A percentile compares a stretch with the other conserved stretches of the same genome.
Conservation (phyloP, 2,329 filamentous ascomycete species). For the Phoma herbarum region DNA sequence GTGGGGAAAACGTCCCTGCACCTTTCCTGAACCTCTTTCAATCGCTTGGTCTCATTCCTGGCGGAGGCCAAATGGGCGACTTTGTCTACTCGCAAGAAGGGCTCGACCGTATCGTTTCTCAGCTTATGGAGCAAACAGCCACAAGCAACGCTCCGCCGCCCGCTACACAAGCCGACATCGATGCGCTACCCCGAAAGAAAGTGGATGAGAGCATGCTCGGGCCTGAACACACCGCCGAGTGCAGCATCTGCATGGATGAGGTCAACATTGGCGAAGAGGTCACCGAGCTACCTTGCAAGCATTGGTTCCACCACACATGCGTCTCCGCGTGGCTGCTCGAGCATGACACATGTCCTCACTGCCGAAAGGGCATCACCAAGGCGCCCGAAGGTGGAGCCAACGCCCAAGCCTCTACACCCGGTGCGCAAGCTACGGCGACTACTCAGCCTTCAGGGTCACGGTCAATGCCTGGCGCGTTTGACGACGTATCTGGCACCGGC, state of each 20-base stretch:
- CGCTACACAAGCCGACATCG: conserved; percentile 78
- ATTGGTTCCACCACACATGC: conserved; percentile 92
- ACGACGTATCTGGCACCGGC: conserved; percentile 28
- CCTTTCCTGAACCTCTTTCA: conserved; percentile 59
- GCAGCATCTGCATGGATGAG: conserved; percentile 93
- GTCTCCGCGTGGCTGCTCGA: conserved; percentile 84
- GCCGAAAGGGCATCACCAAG: conserved; percentile 65
- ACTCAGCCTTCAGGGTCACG: conserved; percentile 21
- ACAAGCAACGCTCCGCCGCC: conserved; percentile 82
- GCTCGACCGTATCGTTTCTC: conserved; percentile 85
- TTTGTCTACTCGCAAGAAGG: conserved; percentile 91
- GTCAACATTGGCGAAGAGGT: conserved; percentile 78
- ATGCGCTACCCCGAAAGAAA: conserved; percentile 73
- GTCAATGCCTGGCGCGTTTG: conserved; percentile 46
- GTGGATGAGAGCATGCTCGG: conserved; percentile 76
- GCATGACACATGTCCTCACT: conserved; percentile 92
- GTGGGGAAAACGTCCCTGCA: conserved; percentile 20
- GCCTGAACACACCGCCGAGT: conserved; percentile 75
- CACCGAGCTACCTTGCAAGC: conserved; percentile 81
- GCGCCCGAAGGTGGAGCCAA: conserved; percentile 32
- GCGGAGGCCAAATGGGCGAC: conserved; percentile 68
- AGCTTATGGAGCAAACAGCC: conserved; percentile 85
- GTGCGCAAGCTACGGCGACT: conserved; percentile 17
- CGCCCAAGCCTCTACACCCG: conserved; percentile 18
- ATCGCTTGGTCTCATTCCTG: conserved; percentile 41